These are phyloP conservation scores for Erysiphe pulchra DNA, from an alignment of 2,329 filamentous ascomycete species.

Conservation along the genomic window DNA sequence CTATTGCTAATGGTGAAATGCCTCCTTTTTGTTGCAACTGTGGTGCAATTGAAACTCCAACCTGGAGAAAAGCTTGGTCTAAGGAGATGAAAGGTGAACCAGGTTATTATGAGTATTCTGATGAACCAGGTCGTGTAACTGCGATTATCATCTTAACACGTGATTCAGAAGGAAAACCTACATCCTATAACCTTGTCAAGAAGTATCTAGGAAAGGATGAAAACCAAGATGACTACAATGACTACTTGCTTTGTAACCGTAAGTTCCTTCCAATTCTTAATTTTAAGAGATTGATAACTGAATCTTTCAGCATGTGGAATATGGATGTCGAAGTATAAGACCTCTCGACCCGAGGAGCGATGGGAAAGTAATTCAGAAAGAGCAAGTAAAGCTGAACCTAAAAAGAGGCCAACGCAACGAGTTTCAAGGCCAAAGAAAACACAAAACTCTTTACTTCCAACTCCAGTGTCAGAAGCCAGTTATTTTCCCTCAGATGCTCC, in stretches of 20 bases:
- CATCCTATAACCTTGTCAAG: conserved; percentile 50
- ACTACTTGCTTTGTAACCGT: conserved; percentile 71
- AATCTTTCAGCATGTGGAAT: conserved; percentile 47
- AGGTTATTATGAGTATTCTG: conserved; percentile 41
- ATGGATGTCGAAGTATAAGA: conserved; percentile 75
- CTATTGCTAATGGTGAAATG: conserved; percentile 55
- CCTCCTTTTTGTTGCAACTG: conserved; percentile 82
- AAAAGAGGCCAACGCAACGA: conserved; percentile 11
- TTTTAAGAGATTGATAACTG: conserved; percentile 8
- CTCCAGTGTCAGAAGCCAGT: conserved; percentile 10
- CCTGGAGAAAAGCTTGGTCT: conserved; percentile 85
- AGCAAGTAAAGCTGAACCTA: conserved; percentile 22
- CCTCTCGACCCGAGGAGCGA: conserved; percentile 55
- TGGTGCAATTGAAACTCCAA: conserved; percentile 83
- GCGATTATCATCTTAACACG: conserved; percentile 43
- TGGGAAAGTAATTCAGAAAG: conserved; percentile 30
- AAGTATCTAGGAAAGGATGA: conserved; percentile 38
- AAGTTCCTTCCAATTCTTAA: conserved; percentile 16
- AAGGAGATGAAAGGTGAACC: conserved; percentile 48
- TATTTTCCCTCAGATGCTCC: conserved; percentile 10
- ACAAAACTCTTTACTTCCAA: conserved; percentile 1
- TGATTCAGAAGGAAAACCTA: conserved; percentile 34
- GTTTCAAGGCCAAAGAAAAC: conserved; percentile 12
- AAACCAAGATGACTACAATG: conserved; percentile 40
- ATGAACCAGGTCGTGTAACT: conserved; percentile 46